These are phyloP conservation scores for Gigaspora rosea DNA, from an alignment of 192 early-diverging fungal genomes.

Conservation along the genomic window DNA sequence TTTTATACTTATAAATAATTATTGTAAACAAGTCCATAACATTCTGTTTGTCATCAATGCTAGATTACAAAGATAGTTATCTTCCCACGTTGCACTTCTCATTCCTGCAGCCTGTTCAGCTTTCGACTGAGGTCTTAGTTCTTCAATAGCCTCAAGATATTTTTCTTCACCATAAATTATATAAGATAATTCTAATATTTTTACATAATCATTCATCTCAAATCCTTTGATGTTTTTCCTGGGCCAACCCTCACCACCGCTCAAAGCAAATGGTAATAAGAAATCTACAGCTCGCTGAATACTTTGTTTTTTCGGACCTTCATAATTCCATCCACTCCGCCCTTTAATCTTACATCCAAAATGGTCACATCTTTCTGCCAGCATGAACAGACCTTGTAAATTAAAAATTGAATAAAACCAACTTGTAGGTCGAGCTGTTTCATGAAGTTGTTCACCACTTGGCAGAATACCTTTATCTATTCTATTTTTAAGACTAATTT, in stretches of 20 bases:
- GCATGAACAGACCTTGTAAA: conserved; percentile 46
- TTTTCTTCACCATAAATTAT: conserved; percentile 49
- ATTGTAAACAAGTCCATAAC: conserved; percentile 16
- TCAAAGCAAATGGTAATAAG: conserved; percentile 51
- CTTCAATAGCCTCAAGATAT: conserved; percentile 41
- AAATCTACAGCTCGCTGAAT: conserved; percentile 55
- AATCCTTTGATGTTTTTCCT: conserved; percentile 48
- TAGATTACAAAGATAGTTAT: conserved; percentile 18
- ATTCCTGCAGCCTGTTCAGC: conserved; percentile 31
- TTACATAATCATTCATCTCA: conserved; percentile 43
- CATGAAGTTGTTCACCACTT: conserved; percentile 46
- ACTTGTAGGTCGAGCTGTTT: conserved; percentile 43
- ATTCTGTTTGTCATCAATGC: background rate
- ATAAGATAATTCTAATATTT: conserved; percentile 52
- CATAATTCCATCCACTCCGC: conserved; percentile 41
- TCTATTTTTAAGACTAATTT: conserved; percentile 40
- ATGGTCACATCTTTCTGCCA: conserved; percentile 43
- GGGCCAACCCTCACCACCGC: conserved; percentile 49
- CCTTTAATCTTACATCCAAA: conserved; percentile 32
- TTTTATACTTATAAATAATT: background rate
- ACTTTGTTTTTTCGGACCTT: conserved; percentile 44
- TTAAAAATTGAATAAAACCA: conserved; percentile 60
- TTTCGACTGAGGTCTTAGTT: conserved; percentile 38
- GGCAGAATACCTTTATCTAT: conserved; percentile 42
- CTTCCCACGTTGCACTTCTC: conserved; percentile 7